A percentile compares a stretch with the other conserved stretches of the same genome.
phyloP scores from a whole-genome alignment of 2,329 filamentous ascomycete species.

The Arthrobotrys sinensis region DNA sequence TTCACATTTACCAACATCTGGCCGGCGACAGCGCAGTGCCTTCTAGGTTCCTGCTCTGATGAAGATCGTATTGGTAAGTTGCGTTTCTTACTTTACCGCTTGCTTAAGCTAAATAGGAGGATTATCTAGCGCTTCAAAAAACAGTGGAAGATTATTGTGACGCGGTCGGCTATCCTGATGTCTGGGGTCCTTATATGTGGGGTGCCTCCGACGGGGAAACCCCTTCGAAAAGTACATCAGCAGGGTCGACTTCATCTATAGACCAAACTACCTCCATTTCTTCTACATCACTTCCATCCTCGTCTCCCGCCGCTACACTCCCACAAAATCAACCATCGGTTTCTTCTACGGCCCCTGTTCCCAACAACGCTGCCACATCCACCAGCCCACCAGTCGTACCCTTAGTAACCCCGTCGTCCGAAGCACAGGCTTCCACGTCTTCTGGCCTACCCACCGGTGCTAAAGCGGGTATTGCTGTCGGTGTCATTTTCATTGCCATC shows the following conservation, averaged over 20 bases:
- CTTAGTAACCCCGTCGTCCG: neutral
- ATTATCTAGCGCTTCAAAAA: conserved; percentile 29
- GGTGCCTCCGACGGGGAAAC: conserved; percentile 16
- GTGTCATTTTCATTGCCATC: neutral
- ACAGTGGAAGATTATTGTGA: conserved; percentile 31
- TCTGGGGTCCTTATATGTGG: conserved; percentile 50
- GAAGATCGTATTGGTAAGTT: conserved; percentile 28
- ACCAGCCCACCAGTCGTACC: neutral
- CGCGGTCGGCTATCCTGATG: conserved; percentile 44
- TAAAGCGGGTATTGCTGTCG: conserved; percentile 32
- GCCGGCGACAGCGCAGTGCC: conserved; percentile 48
- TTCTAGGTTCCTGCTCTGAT: conserved; percentile 32
- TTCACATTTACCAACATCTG: conserved; percentile 49
- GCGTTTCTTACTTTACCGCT: neutral
- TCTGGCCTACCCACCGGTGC: conserved; percentile 28
- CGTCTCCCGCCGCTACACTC: neutral
- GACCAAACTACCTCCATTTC: neutral
- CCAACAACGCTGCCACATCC: conserved; percentile 5
- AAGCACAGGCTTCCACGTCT: neutral
- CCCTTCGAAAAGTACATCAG: conserved; percentile 6
- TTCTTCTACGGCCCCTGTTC: neutral
- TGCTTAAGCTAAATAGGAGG: neutral
- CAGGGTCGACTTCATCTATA: neutral
- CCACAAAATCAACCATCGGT: no score
- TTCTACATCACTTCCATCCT: neutral